These are phyloP conservation scores for Cardiosporidium cionae DNA, from an alignment of 169 alveolate genomes.

Conservation along the genomic window DNA sequence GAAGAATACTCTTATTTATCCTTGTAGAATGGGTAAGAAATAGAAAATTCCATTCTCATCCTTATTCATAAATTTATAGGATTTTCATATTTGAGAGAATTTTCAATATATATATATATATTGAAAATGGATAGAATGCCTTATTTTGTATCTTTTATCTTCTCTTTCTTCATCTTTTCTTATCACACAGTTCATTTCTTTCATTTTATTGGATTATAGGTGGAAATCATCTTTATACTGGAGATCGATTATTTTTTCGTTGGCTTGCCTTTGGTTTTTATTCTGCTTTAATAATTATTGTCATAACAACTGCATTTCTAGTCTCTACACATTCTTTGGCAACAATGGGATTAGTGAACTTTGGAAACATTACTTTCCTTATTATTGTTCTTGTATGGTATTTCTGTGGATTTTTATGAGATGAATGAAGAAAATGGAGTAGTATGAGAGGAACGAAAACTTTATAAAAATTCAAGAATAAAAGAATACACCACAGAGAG, in stretches of 20 bases:
- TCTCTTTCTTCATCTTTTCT: not conserved
- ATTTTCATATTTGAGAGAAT: not conserved
- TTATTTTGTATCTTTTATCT: no score
- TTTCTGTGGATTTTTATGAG: no score
- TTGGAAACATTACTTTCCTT: no score
- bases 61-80: not conserved
- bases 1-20: slow-evolving; percentile 54
- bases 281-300: not conserved
- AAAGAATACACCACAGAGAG: no score
- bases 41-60: not conserved
- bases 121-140: no score
- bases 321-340: no score
- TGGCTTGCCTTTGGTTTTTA: not conserved
- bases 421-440: no score
- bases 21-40: slow-evolving; percentile 1
- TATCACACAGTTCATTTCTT: not conserved
- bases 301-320: not conserved
- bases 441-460: no score
- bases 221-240: not conserved
- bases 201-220: no score
- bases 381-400: no score
- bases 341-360: no score
- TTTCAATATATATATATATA: not conserved
- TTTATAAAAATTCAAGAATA: no score
- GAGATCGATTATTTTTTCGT: not conserved